phyloP scores from a whole-genome alignment of 2,329 filamentous ascomycete species.

The Colletotrichum destructivum region DNA sequence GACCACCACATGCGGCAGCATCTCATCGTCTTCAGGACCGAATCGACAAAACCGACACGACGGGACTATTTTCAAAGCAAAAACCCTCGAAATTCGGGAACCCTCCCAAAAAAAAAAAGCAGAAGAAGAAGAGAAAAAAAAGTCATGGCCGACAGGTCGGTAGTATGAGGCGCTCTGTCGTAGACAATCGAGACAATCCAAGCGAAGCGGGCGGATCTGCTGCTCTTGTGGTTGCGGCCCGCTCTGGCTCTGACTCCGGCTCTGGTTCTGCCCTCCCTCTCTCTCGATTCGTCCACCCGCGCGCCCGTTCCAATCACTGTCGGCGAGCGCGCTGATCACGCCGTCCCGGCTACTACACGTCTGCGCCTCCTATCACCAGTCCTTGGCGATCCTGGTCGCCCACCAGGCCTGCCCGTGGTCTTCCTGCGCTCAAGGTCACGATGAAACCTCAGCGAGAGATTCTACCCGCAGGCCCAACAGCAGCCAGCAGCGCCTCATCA shows the following conservation, averaged over 20 bases:
- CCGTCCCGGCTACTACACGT: slow-evolving; percentile 34
- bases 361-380: slow-evolving; percentile 15
- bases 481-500: too few species aligned
- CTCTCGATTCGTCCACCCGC: slow-evolving; percentile 38
- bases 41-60: background rate
- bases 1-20: slow-evolving; percentile 2
- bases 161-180: slow-evolving; percentile 37
- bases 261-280: slow-evolving; percentile 28
- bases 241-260: slow-evolving; percentile 23
- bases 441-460: slow-evolving; percentile 43
- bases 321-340: slow-evolving; percentile 24
- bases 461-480: too few species aligned
- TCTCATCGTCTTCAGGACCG: background rate
- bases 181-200: slow-evolving; percentile 25
- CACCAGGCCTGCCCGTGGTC: slow-evolving; percentile 29
- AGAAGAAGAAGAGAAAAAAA: background rate
- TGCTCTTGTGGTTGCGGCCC: slow-evolving; percentile 36
- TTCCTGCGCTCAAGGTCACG: slow-evolving; percentile 14
- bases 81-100: too few species aligned
- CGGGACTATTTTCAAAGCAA: background rate
- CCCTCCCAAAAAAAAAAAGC: too few species aligned
- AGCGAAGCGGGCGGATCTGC: slow-evolving; percentile 41
- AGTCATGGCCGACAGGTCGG: slow-evolving; percentile 38
- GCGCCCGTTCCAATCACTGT: slow-evolving; percentile 24
- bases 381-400: slow-evolving; percentile 16